phyloP scores from a whole-genome alignment of 1,139 yeast species.

The Blastobotrys malaysiensis region DNA sequence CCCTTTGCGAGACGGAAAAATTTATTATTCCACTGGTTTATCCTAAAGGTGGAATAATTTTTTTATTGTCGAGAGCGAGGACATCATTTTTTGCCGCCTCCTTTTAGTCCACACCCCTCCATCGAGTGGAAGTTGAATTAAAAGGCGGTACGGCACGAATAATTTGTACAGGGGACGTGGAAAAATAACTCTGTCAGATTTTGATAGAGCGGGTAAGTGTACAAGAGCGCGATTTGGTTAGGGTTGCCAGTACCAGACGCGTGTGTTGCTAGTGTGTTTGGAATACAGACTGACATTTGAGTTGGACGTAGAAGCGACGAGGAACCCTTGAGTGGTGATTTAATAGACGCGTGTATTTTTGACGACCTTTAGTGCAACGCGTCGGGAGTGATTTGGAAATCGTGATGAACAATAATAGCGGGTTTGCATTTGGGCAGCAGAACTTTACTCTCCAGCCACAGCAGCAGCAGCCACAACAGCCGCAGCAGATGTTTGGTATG shows the following conservation, averaged over 20 bases:
- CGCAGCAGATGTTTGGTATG: slow-evolving; percentile 1
- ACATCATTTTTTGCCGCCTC: neutral
- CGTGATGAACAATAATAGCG: neutral
- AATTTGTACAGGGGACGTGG: neutral
- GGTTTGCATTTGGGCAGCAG: neutral
- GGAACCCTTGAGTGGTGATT: neutral
- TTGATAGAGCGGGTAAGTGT: neutral
- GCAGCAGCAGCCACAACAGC: neutral
- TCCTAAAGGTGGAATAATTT: neutral
- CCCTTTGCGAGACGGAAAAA: neutral
- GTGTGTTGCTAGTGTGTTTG: neutral
- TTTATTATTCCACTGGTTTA: neutral
- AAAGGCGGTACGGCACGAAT: neutral
- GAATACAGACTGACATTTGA: neutral
- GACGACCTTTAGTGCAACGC: neutral
- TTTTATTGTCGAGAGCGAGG: neutral
- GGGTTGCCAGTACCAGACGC: neutral
- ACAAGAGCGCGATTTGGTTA: neutral
- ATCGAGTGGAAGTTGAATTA: neutral
- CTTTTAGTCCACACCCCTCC: neutral
- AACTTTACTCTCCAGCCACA: neutral
- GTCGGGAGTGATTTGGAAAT: neutral
- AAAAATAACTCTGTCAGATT: neutral
- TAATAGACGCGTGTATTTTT: neutral
- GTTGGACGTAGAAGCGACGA: neutral